These are phyloP conservation scores for Wickerhamiella brachini DNA, from an alignment of 805 yeast genomes.

Conservation along the genomic window DNA sequence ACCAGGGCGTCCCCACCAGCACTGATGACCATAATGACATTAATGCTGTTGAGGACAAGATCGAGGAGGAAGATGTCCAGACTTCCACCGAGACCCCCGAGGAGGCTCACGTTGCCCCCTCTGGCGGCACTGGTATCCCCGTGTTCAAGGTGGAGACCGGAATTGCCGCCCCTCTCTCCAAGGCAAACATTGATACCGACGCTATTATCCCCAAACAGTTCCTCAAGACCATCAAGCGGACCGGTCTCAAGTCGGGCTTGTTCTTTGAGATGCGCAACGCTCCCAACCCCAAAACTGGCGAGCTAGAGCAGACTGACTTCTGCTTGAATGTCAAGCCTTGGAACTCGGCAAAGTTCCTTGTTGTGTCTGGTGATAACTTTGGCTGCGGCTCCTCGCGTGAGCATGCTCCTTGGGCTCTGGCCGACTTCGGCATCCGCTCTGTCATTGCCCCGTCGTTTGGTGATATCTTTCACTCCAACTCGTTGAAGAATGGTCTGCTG, in stretches of 20 bases:
- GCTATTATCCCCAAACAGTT: constrained; percentile 98
- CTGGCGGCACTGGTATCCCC: constrained; percentile 45
- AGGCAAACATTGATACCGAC: constrained; percentile 94
- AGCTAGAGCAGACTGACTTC: constrained; percentile 64
- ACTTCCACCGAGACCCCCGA: constrained; percentile 16
- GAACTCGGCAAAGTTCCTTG: constrained; percentile 63
- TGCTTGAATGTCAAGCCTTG: constrained; percentile 77
- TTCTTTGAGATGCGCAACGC: constrained; percentile 85
- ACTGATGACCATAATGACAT: constrained; percentile 11
- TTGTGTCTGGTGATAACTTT: constrained; percentile 92
- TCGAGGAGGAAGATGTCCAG: constrained; percentile 39
- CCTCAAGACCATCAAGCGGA: constrained; percentile 92
- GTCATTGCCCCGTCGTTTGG: constrained; percentile 97
- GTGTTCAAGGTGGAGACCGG: constrained; percentile 66
- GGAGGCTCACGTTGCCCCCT: constrained; percentile 20
- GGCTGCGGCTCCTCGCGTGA: constrained; percentile 99
- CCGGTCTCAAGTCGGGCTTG: constrained; percentile 78
- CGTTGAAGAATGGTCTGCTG: constrained; percentile 87
- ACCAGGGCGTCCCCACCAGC: neutral
- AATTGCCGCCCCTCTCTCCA: constrained; percentile 85
- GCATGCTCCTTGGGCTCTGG: constrained; percentile 99
- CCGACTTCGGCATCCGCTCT: constrained; percentile 91
- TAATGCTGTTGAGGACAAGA: constrained; percentile 39
- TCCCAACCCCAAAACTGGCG: constrained; percentile 38
- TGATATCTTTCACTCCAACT: constrained; percentile 94